Percentiles rank a stretch among this genome's conserved stretches.
Evolutionary conservation across 495 filamentous ascomycete species (phyloP).

Genomic region (Evernia prunastri): DNA sequence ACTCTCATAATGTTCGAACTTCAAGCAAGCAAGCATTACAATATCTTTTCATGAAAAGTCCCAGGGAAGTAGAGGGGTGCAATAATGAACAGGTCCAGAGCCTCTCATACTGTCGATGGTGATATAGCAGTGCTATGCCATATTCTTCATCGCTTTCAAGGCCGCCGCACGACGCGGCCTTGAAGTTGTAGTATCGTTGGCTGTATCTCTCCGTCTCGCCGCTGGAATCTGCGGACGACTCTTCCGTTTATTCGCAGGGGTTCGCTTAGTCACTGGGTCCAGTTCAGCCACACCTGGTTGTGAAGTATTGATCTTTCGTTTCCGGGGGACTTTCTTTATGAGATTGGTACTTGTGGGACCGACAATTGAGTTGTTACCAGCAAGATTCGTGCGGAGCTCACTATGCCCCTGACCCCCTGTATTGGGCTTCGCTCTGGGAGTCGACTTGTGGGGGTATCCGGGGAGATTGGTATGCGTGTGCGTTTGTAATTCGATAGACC

Average conservation of each 20-base stretch:
- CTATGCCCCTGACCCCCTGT: neutral
- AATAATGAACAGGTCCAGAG: too few relatives aligned
- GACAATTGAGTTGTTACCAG: neutral
- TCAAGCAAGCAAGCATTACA: too few relatives aligned
- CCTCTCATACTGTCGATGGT: too few relatives aligned
- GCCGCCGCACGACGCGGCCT: neutral
- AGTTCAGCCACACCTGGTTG: neutral
- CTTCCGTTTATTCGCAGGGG: neutral
- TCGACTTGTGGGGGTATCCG: neutral
- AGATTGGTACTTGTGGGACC: neutral
- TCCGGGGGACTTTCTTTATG: neutral
- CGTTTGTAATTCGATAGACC: neutral
- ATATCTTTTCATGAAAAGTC: too few relatives aligned
- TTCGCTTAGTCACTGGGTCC: neutral
- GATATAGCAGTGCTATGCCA: too few relatives aligned
- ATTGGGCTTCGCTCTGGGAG: neutral
- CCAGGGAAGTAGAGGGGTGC: too few relatives aligned
- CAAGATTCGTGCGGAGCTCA: neutral
- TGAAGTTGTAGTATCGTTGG: neutral
- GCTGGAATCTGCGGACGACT: neutral
- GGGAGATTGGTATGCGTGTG: neutral
- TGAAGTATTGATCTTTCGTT: neutral
- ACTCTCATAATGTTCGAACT: too few relatives aligned
- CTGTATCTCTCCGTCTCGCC: neutral
- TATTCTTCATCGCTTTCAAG: neutral